Evolutionary conservation across 192 early-diverging fungal species (phyloP), one percentile per base, ranked within the genome.

Genomic region (Dissophora globulifera): DNA sequence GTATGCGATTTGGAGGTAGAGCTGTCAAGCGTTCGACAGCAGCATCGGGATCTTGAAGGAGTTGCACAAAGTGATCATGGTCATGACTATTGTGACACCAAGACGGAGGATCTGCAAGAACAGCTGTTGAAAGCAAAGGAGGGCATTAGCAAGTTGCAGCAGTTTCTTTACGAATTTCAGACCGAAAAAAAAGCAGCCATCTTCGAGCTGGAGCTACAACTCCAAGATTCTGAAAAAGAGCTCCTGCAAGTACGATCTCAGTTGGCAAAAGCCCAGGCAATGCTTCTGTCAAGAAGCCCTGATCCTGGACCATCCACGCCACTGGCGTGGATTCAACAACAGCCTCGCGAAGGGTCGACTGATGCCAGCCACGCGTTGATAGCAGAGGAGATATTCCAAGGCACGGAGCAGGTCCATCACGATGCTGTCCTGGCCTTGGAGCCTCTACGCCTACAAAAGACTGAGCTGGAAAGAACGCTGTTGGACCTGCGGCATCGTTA

Each of bases 131-230:
- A 29, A 20, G 56, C 62, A 4, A 62, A 75, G 35, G 47, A 53
- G 1, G 62, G 50, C 17, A 51, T 75, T n/a, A 25, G 43, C 35
- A 75, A 66, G 46, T 25, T 75, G 20, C 70, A 66, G 35, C 70
- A 75, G 50, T 75, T 75, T 31, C 32, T 75, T 0, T 62, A 75
- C 9, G 70, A 75, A 50, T 75, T 75, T 35, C 70, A 75, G 50
- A 58, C 58, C 27, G 70, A 75, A 29, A 66, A 75, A 31, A 75
- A 53, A 30, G 29, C 4, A n/a, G 62, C 70, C 1, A 58, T 75
- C 12, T 33, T 20, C 10, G 62, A 75, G 25, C 35, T 75, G 20
- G 49, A 75, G 19, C 38, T 58, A 19, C 54, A 42, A 16, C 47
- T 75, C 1, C 41, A 60, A 3, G 62, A 59, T 15, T 75, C 70